Percentiles rank a stretch among this genome's conserved stretches.
Evolutionary conservation across 164 flowering plant genomes (phyloP).

Genomic region (Tetracentron sinense): DNA sequence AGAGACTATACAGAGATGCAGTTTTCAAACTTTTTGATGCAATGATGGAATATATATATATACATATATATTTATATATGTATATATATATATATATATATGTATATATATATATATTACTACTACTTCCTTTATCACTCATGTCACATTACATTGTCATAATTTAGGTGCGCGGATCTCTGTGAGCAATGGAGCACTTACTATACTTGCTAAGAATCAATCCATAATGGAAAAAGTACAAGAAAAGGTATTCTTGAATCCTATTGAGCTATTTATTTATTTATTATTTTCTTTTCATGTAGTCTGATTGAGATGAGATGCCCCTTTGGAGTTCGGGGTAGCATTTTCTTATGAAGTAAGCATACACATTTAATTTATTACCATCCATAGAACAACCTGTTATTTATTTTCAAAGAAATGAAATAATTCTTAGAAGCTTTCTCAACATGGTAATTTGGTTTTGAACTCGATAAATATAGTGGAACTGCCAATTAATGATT

Average conservation of each 20-base stretch:
- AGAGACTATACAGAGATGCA: too few species aligned
- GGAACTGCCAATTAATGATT: too few species aligned
- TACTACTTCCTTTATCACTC: too few species aligned
- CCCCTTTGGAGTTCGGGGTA: not conserved
- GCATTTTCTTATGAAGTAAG: too few species aligned
- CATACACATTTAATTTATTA: not conserved
- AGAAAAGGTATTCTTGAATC: conserved; percentile 57
- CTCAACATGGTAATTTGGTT: not conserved
- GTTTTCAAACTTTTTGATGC: too few species aligned
- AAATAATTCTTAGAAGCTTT: not conserved
- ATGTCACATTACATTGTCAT: not conserved
- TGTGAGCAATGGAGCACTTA: conserved; percentile 71
- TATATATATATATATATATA: too few species aligned
- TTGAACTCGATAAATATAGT: not conserved
- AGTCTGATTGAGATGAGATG: not conserved
- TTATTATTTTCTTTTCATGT: not conserved
- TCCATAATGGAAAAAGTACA: conserved; percentile 66
- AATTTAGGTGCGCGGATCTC: conserved; percentile 72
- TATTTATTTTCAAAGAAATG: not conserved
- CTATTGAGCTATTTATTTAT: not conserved
- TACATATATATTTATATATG: too few species aligned
- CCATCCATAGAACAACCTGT: not conserved
- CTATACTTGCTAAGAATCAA: conserved; percentile 83
- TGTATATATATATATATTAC: too few species aligned
- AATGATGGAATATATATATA: too few species aligned